Conservation (phyloP, 1,284 basidiomycete species). For the Sporisorium sorghi region DNA sequence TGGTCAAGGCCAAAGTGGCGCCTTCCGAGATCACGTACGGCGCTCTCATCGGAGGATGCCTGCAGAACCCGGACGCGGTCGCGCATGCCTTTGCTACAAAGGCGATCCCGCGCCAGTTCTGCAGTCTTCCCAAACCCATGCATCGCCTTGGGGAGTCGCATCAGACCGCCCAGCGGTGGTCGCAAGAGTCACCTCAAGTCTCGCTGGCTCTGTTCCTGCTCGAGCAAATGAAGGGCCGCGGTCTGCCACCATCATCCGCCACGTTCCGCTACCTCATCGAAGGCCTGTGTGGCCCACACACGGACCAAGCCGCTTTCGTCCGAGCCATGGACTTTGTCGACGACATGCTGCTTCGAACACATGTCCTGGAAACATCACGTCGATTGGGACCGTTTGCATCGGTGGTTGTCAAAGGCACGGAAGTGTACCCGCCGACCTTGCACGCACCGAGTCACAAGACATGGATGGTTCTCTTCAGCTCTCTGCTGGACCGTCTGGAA, state of each 20-base stretch:
- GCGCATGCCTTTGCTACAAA: conserved; percentile 21
- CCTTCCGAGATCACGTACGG: conserved; percentile 59
- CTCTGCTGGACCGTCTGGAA: conserved; percentile 35
- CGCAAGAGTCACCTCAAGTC: conserved; percentile 19
- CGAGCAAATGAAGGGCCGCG: conserved; percentile 40
- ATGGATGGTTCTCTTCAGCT: conserved; percentile 42
- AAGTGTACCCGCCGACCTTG: conserved; percentile 1
- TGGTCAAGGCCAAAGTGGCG: conserved; percentile 50
- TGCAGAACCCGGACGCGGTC: conserved; percentile 36
- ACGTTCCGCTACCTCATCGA: conserved; percentile 46
- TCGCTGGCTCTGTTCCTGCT: conserved; percentile 47
- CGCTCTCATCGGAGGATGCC: conserved; percentile 44
- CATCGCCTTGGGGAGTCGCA: conserved; percentile 19
- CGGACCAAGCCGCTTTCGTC: conserved; percentile 37
- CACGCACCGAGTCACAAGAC: conserved; percentile 18
- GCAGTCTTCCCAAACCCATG: conserved; percentile 16
- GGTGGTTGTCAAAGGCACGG: conserved; percentile 10
- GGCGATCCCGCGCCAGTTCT: conserved; percentile 20
- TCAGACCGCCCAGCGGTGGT: conserved; percentile 20
- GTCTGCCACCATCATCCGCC: conserved; percentile 25
- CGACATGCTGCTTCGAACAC: conserved; percentile 32
- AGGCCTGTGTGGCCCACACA: conserved; percentile 26
- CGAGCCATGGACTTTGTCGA: conserved; percentile 43
- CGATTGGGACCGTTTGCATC: conserved; percentile 28
- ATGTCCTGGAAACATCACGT: conserved; percentile 12